Base-by-base conservation (phyloP, 129 eudicot genomes). In the Logfia minima region DNA sequence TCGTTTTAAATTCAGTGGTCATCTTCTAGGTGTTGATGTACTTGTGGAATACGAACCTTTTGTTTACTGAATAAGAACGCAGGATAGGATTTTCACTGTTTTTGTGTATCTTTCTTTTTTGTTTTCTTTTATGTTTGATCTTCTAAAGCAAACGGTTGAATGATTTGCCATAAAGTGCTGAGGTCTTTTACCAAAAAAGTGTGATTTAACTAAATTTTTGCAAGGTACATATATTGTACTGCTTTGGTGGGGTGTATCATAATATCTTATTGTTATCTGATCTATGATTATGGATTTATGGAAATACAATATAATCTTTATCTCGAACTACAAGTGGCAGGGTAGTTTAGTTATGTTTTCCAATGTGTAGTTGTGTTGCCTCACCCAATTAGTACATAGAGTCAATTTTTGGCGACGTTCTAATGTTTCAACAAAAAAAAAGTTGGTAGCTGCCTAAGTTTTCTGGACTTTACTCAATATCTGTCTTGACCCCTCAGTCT, bases 131-230 rank as follows among this genome's bases (percentile, higher is more conserved):
- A 5, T 8, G 3, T 21, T 58, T 21, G 8, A 18, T 58, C 9
- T 2, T 8, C 1, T 59, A 59, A 48, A 70, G 41, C 43, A 48
- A 71, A 26, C 70, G 18, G 4, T 66, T 32, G 70, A 4, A 29
- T 66, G 70, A 66, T 32, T 66, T 66, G 26, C 43, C 26, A 65
- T 65, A 66, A 66, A 66, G 26, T 66, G 13, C 3, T 3, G 48
- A 39, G 48, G 65, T 67, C 8, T 18, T n/a, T 9, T 8, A n/a
- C 72, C 19, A 67, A 35, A 35, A 35, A 34, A 67, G 29, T 67
- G 18, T 37, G 53, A 35, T 53, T 71, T 26, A 45, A 51, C 58
- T 17, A 8, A 26, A 66, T 24, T 65, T 65, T 66, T 66, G 70
- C 17, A 66, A 66, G 16, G 28, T 63, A 35, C 28, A 67, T 37